Base-by-base conservation (phyloP, 805 yeast genomes). In the Debaryomyces tyrocola region DNA sequence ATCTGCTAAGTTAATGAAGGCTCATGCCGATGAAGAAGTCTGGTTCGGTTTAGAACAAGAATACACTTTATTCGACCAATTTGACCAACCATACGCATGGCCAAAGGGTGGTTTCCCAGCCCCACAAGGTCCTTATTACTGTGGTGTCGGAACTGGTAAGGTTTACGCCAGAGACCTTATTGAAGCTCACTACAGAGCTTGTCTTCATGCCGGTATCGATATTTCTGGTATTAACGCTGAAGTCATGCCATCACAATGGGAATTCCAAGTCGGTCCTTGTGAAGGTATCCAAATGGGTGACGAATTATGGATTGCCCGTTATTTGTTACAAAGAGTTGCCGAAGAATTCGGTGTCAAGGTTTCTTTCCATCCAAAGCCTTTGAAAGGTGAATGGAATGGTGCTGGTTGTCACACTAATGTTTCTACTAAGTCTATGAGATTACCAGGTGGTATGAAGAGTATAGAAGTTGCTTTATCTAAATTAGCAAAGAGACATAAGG, bases 241-340 rank as follows among this genome's bases (percentile, higher is more conserved):
- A 80, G 99, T 92, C 55, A 94, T 92, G 98, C 99, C 99, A 50
- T 90, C 97, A 51, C 99, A 92, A 81, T 92, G 99, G 99, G 99
- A 92, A 79, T 92, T 88, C 88, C 99, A 92, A 81, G 98, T 92
- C 58, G 99, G 99, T 63, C 98, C 99, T 56, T 90, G 97, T 74
- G 82, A 74, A 56, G 99, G 99, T 66, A 92, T 94, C 69, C 71
- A 74, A 59, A 92, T 92, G 98, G 98, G 97, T 70, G 99, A 92
- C 73, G 86, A 92, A 73, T 82, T 94, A 69, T 92, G 98, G 92
- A 81, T 91, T 66, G 94, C 97, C 51, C 85, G 99, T 74, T 94
- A 89, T 73, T 77, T 94, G 62, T 78, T 94, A 66, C 84, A 83
- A 75, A 86, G 97, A 76, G 94, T 90, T 45, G 97, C 98, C 56